These are phyloP conservation scores for Aureobasidium melanogenum DNA, from an alignment of 2,329 filamentous ascomycete genomes.

Conservation along the genomic window DNA sequence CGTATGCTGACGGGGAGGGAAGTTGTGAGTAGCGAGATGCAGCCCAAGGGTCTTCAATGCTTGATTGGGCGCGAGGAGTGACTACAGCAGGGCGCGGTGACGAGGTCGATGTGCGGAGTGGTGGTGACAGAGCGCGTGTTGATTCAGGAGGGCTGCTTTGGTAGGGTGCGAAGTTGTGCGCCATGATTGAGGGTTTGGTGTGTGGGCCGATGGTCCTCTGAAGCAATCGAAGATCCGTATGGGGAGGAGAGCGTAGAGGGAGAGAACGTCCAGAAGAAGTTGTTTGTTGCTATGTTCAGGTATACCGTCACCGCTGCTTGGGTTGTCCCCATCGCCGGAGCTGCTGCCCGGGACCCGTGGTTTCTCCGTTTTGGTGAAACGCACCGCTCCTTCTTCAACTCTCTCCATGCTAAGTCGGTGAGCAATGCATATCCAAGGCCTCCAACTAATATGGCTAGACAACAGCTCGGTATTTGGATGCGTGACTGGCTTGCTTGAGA, in stretches of 20 bases:
- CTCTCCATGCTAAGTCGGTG: neutral
- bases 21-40: slow-evolving; percentile 32
- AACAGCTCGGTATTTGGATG: neutral
- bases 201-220: neutral
- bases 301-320: slow-evolving; percentile 9
- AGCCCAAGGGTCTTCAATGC: slow-evolving; percentile 30
- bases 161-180: slow-evolving; percentile 70
- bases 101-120: slow-evolving; percentile 37
- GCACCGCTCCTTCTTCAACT: neutral
- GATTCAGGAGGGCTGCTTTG: slow-evolving; percentile 86
- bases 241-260: neutral
- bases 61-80: slow-evolving; percentile 29
- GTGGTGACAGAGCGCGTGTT: slow-evolving; percentile 69
- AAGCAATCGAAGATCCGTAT: neutral
- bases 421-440: neutral
- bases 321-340: neutral
- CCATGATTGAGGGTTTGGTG: neutral
- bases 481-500: neutral
- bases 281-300: neutral
- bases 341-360: neutral
- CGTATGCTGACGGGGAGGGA: slow-evolving; percentile 27
- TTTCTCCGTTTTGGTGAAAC: slow-evolving; percentile 5
- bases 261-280: neutral
- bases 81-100: slow-evolving; percentile 47
- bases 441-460: neutral